Base-by-base conservation (phyloP, 345 rosid species). In the Ceriops decandra region DNA sequence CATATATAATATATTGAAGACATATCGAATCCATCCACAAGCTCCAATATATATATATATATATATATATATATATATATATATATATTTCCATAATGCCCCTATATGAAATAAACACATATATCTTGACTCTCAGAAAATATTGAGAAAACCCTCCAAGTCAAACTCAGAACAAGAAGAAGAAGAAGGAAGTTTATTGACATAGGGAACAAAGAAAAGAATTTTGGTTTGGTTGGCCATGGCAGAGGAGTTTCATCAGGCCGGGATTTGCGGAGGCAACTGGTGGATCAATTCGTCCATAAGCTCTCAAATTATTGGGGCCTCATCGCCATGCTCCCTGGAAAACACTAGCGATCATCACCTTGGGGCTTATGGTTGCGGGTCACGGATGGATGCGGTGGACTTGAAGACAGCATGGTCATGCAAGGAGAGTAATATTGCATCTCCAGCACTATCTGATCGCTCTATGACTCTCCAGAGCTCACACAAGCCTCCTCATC, bases 181-280 rank as follows among this genome's bases (percentile, higher is more conserved):
- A 49, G 26, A 61, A 54, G 51, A 8, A 32, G 24, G 42, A 58
- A 52, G 32, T 57, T 38, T 22, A 6, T 49, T 54, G 53, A 63
- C 6, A n/a, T 36, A 38, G 9, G 31, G 24, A 24, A 26, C 36
- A 49, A 65, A 63, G 54, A 19, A 17, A 49, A 46, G 4, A 19
- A 21, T n/a, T 35, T 24, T 58, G 57, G 26, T 21, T 56, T 56
- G 11, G 13, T 24, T 53, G 42, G 63, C 56, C 67, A 92, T 93
- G 98, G 91, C 95, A 7, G 92, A 86, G 73, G 96, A 92, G 68
- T 86, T 85, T 59, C 19, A 42, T 11, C 83, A 71, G 56, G 78
- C 83, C 17, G 84, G 85, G 57, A 74, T 86, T 73, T 84, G 82
- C 54, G 86, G 86, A 51, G 88, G 74, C 28, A 79, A 80, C 73